A percentile compares a stretch with the other conserved stretches of the same genome.
These are phyloP conservation scores for Paecilomyces sp. DNA, from an alignment of 2,329 filamentous ascomycete species.

Conservation along the genomic window DNA sequence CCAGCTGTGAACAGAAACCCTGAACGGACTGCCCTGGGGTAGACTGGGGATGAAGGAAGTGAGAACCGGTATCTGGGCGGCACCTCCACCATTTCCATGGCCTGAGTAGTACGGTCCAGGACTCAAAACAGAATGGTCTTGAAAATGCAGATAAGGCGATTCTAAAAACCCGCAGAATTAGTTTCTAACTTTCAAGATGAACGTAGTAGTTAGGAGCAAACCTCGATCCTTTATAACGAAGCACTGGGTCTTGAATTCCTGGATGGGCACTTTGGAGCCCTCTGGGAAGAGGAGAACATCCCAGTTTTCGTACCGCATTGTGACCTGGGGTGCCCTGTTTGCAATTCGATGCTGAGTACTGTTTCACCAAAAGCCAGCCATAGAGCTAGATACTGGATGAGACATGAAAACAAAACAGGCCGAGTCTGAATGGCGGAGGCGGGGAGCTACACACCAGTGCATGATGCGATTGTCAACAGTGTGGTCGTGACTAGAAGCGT, in stretches of 20 bases:
- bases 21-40: slow-evolving; percentile 51
- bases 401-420: too few relatives aligned
- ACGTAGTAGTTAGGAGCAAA: slow-evolving; percentile 19
- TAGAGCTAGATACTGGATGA: neutral
- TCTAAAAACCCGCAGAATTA: slow-evolving; percentile 30
- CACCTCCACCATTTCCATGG: slow-evolving; percentile 17
- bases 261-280: slow-evolving; percentile 61
- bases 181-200: slow-evolving; percentile 3
- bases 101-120: slow-evolving; percentile 14
- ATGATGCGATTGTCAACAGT: too few relatives aligned
- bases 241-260: slow-evolving; percentile 76
- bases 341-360: neutral
- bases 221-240: slow-evolving; percentile 54
- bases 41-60: slow-evolving; percentile 67
- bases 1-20: slow-evolving; percentile 72
- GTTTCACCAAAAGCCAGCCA: neutral
- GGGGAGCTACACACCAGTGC: too few relatives aligned
- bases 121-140: slow-evolving; percentile 32
- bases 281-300: slow-evolving; percentile 73
- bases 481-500: too few relatives aligned
- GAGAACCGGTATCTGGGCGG: slow-evolving; percentile 53
- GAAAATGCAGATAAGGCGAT: slow-evolving; percentile 42
- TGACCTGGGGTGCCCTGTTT: slow-evolving; percentile 14
- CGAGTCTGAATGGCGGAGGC: too few relatives aligned
- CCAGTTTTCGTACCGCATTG: slow-evolving; percentile 82